Conservation (phyloP, 208 protist genomes). For the Porcisia hertigi region DNA sequence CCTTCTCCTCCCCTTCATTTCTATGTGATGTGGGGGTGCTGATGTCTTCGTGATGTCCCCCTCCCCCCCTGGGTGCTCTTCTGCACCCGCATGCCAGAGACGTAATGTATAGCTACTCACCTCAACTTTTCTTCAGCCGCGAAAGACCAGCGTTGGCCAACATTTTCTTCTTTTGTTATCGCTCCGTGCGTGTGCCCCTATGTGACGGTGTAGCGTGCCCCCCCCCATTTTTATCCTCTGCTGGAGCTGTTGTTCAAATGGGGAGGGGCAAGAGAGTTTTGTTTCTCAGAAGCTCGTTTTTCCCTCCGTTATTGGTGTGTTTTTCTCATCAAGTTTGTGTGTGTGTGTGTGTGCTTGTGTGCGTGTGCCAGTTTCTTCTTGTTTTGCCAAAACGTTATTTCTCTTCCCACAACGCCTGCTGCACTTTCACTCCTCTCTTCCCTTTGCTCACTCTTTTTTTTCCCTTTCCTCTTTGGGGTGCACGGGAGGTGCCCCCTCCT, state of each 20-base stretch:
- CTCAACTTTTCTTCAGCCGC: not conserved
- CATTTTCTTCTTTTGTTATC: not conserved
- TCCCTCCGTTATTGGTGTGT: not conserved
- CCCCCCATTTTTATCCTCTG: not conserved
- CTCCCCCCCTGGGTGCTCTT: not conserved
- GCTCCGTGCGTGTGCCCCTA: not conserved
- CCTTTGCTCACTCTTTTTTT: not conserved
- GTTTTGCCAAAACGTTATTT: not conserved
- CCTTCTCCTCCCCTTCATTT: too few species aligned
- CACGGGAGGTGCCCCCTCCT: not conserved
- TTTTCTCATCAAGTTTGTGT: not conserved
- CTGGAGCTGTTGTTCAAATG: not conserved
- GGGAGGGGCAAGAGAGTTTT: not conserved
- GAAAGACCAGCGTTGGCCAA: not conserved
- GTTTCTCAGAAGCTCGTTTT: not conserved
- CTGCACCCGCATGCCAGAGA: not conserved
- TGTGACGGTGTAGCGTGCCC: not conserved
- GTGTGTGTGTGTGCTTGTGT: constrained; percentile 3
- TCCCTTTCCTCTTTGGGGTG: not conserved
- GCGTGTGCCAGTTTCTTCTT: not conserved
- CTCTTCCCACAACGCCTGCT: not conserved
- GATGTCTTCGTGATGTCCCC: not conserved
- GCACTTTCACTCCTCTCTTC: not conserved
- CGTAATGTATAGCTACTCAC: not conserved
- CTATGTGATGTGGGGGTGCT: not conserved